These are phyloP conservation scores for Fusarium abutilonis DNA, from an alignment of 2,329 filamentous ascomycete genomes.

Conservation along the genomic window DNA sequence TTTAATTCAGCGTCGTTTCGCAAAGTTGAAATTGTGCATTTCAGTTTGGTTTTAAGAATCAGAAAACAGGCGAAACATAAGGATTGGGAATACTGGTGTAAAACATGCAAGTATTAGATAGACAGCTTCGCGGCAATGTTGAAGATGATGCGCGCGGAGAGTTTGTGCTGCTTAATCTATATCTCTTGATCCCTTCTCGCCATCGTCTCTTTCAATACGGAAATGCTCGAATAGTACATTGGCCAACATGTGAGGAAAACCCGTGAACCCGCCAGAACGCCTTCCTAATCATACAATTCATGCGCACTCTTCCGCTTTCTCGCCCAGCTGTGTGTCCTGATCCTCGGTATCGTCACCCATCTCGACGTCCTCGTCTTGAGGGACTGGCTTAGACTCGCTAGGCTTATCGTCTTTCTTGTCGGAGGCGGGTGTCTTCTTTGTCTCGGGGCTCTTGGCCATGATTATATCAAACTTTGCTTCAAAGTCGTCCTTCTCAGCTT, in stretches of 20 bases:
- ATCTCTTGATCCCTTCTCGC: slow-evolving; percentile 18
- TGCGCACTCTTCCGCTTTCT: slow-evolving; percentile 49
- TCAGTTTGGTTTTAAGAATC: slow-evolving; percentile 10
- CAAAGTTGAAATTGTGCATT: slow-evolving; percentile 17
- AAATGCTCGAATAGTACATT: slow-evolving; percentile 29
- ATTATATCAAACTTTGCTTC: slow-evolving; percentile 49
- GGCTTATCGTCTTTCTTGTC: slow-evolving; percentile 44
- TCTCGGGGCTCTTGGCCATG: slow-evolving; percentile 40
- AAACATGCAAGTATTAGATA: slow-evolving; percentile 39
- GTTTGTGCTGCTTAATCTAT: slow-evolving; percentile 16
- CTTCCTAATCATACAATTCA: slow-evolving; percentile 26
- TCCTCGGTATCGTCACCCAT: slow-evolving; percentile 60
- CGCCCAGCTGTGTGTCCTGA: slow-evolving; percentile 50
- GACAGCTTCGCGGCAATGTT: slow-evolving; percentile 39
- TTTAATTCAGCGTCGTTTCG: slow-evolving; percentile 14
- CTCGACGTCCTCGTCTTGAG: slow-evolving; percentile 60
- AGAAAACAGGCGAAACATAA: slow-evolving; percentile 5
- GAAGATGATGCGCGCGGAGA: slow-evolving; percentile 21
- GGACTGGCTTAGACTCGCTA: slow-evolving; percentile 46
- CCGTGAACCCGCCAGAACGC: slow-evolving; percentile 41
- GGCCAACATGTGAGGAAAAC: slow-evolving; percentile 27
- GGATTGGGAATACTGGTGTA: slow-evolving; percentile 30
- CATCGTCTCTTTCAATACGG: slow-evolving; percentile 20
- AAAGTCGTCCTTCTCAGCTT: slow-evolving; percentile 61
- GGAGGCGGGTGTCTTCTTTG: slow-evolving; percentile 38